phyloP scores from a whole-genome alignment of 1,284 basidiomycete genomes.

The Prillingera fragicola region DNA sequence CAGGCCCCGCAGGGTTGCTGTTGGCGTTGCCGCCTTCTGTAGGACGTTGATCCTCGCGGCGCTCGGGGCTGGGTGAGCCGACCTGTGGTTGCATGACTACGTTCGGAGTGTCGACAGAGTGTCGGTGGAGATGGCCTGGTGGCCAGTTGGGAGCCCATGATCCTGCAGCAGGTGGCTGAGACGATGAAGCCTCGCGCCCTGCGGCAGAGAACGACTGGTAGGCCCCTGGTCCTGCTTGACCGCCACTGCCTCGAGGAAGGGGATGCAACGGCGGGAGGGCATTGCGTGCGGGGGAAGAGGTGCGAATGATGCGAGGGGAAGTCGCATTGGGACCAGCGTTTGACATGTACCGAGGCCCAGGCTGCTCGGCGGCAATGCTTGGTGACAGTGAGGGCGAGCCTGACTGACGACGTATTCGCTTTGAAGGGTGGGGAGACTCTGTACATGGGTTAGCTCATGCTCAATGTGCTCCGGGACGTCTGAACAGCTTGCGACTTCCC shows the following conservation, averaged over 20 bases:
- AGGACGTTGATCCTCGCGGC: too few species aligned
- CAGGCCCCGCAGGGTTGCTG: neutral
- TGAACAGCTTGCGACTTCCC: neutral
- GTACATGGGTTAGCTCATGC: constrained; percentile 6
- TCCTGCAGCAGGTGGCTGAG: constrained; percentile 2
- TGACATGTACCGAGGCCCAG: neutral
- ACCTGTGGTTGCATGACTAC: constrained; percentile 11
- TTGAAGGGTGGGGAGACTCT: constrained; percentile 11
- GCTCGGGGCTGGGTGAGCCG: constrained; percentile 9
- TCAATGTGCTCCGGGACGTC: neutral
- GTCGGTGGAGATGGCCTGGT: constrained; percentile 10
- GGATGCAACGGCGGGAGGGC: constrained; percentile 15
- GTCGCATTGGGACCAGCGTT: constrained; percentile 2
- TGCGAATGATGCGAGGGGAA: constrained; percentile 14
- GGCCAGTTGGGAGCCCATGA: constrained; percentile 12
- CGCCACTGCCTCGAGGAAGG: constrained; percentile 3
- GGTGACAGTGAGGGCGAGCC: constrained; percentile 5
- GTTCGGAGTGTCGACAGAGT: constrained; percentile 15
- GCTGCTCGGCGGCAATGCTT: neutral
- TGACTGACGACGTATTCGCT: constrained; percentile 8
- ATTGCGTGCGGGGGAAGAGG: constrained; percentile 11
- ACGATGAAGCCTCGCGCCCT: neutral
- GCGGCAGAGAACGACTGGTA: constrained; percentile 11
- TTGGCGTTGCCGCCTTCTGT: neutral
- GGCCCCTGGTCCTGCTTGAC: neutral